Conservation (phyloP, 2,329 filamentous ascomycete genomes). For the Aspergillus latus region DNA sequence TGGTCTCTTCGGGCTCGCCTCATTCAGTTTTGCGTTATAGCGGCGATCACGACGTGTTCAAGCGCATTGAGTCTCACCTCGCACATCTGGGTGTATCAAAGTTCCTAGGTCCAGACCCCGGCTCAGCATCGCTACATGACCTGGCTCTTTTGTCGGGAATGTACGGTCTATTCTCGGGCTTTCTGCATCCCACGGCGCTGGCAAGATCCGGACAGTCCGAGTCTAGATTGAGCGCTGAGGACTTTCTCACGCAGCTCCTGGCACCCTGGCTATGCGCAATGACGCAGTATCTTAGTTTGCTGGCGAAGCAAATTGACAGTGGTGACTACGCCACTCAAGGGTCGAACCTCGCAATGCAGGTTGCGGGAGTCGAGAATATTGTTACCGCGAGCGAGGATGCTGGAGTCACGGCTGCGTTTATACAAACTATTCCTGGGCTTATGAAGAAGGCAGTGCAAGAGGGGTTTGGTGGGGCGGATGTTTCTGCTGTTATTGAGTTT, state of each 20-base stretch:
- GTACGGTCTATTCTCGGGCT: slow-evolving; percentile 19
- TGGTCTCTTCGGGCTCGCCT: slow-evolving; percentile 12
- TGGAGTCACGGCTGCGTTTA: slow-evolving; percentile 1
- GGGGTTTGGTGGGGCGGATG: slow-evolving; percentile 5
- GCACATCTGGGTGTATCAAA: slow-evolving; percentile 1
- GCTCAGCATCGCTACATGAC: slow-evolving; percentile 15
- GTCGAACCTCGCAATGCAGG: slow-evolving; percentile 15
- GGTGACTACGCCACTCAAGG: slow-evolving; percentile 11
- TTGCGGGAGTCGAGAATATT: slow-evolving; percentile 11
- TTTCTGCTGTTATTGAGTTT: slow-evolving; percentile 13
- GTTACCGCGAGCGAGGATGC: slow-evolving; percentile 1
- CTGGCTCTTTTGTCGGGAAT: slow-evolving; percentile 16
- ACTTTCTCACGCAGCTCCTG: slow-evolving; percentile 7
- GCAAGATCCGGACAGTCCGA: background rate
- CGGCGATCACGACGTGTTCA: background rate
- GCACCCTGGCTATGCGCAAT: slow-evolving; percentile 15
- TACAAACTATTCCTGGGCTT: background rate
- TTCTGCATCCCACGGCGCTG: slow-evolving; percentile 16
- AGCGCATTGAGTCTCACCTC: background rate
- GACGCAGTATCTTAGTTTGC: slow-evolving; percentile 8
- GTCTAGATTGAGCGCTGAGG: background rate
- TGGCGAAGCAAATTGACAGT: slow-evolving; percentile 14
- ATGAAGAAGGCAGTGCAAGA: slow-evolving; percentile 7
- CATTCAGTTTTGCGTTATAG: slow-evolving; percentile 13
- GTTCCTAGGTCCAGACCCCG: slow-evolving; percentile 13